Base-by-base conservation (phyloP, 2,329 filamentous ascomycete genomes). In the Epichloe gansuensis region DNA sequence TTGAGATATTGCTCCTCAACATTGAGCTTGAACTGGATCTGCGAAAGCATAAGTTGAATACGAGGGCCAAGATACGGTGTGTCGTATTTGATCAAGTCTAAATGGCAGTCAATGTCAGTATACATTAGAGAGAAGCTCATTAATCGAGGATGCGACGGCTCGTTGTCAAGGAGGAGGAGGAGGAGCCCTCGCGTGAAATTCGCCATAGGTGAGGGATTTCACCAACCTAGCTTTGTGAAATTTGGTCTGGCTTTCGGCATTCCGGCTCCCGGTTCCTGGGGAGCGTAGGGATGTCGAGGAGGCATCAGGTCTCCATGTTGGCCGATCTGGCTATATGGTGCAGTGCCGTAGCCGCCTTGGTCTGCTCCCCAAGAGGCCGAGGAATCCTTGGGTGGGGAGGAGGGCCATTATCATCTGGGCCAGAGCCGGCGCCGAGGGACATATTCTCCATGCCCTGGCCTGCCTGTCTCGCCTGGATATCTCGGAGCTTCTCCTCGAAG, bases 1-100 rank as follows among this genome's bases (percentile, higher is more conserved):
- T 95, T 94, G 59, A 97, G 90, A 71, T 98, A 98, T 71, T 98
- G 93, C 67, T 96, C 95, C 69, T 98, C 93, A 31, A 98, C 93
- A 60, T 93, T 95, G 56, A 98, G 80, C 74, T 98, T 98, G 75
- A 98, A 98, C 70, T 97, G 90, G 58, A 98, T 85, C 69, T 98
- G 93, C 47, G 93, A 95, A 64, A 98, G 76, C 93, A 98, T 98
- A 64, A 97, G 86, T 73, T 98, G 93, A 64, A 98, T 98, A 60
- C 94, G 90, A 55, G 93, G 91, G 37, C 93, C 93, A 57, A 98
- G 83, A 67, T 96, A 88, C 17, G 88, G 87, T 35, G 91, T 96
- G 67, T 98, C 93, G 72, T 94, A 95, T 81, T 97, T 97, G 74
- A 98, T 96, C 57, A 98, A 76, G 71, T 98, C 93, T 96, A 48